These are phyloP conservation scores for Lycium barbarum DNA, from an alignment of 257 asterid species.

Conservation along the genomic window DNA sequence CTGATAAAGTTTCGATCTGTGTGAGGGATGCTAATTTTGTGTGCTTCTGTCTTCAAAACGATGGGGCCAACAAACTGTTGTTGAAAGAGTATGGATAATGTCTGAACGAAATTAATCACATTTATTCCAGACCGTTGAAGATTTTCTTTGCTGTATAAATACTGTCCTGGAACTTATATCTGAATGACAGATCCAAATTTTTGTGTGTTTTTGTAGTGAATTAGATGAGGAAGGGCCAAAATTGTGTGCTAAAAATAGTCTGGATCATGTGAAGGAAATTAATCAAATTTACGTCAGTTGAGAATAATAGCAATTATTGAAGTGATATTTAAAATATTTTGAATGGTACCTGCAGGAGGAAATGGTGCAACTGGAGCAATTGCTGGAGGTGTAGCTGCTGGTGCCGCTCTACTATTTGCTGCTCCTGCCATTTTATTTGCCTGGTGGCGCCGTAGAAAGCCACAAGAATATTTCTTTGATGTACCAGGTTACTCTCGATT, in stretches of 20 bases:
- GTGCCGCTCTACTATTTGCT: conserved; percentile 65
- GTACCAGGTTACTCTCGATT: conserved; percentile 47
- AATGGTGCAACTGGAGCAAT: conserved; percentile 60
- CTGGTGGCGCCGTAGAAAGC: conserved; percentile 65
- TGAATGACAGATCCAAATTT: neutral
- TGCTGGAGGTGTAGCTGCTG: conserved; percentile 69
- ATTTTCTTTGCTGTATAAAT: neutral
- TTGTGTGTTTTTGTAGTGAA: conserved; percentile 23
- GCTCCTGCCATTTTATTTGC: conserved; percentile 64
- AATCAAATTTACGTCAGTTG: neutral
- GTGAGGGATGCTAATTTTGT: neutral
- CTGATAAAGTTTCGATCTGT: neutral
- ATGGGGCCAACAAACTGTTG: neutral
- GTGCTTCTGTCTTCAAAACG: neutral
- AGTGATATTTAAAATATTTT: neutral
- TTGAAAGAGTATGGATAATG: neutral
- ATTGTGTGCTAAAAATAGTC: neutral
- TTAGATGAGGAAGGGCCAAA: conserved; percentile 5
- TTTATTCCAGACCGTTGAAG: neutral
- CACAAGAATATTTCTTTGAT: conserved; percentile 59
- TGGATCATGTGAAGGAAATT: conserved; percentile 7
- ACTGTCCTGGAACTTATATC: neutral
- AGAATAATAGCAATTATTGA: neutral
- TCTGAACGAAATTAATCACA: neutral
- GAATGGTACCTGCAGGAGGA: conserved; percentile 42